Evolutionary conservation across 2,329 filamentous ascomycete species (phyloP).

Genomic region (Botryotinia globosa): DNA sequence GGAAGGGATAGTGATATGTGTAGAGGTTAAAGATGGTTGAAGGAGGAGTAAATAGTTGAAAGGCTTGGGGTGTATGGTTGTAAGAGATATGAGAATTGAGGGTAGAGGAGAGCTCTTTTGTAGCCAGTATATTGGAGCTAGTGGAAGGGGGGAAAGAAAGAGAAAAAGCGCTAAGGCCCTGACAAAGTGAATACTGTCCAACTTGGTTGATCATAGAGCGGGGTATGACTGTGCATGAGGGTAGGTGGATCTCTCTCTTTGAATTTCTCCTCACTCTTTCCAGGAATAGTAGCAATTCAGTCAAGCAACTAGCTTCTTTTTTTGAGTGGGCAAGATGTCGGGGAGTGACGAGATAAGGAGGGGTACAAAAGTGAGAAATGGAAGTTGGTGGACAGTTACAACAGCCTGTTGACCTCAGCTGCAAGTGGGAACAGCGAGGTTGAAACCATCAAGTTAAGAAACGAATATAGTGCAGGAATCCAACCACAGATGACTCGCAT

Average conservation of each 20-base stretch:
- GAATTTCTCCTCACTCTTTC: background rate
- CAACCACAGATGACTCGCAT: no score
- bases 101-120: background rate
- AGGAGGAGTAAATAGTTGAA: background rate
- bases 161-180: background rate
- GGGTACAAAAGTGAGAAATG: background rate
- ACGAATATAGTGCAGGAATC: background rate
- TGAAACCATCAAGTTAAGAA: background rate
- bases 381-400: background rate
- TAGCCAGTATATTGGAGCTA: background rate
- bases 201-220: background rate
- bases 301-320: background rate
- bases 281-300: background rate
- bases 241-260: background rate
- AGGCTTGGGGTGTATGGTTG: background rate
- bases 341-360: background rate
- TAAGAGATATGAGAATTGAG: background rate
- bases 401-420: background rate
- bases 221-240: background rate
- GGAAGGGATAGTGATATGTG: background rate
- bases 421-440: background rate
- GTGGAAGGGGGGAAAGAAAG: background rate
- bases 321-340: background rate
- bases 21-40: slow-evolving; percentile 6
- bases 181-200: background rate